Base-by-base conservation (phyloP, 768 basidiomycete genomes). In the Hygrophorus pudorinus region DNA sequence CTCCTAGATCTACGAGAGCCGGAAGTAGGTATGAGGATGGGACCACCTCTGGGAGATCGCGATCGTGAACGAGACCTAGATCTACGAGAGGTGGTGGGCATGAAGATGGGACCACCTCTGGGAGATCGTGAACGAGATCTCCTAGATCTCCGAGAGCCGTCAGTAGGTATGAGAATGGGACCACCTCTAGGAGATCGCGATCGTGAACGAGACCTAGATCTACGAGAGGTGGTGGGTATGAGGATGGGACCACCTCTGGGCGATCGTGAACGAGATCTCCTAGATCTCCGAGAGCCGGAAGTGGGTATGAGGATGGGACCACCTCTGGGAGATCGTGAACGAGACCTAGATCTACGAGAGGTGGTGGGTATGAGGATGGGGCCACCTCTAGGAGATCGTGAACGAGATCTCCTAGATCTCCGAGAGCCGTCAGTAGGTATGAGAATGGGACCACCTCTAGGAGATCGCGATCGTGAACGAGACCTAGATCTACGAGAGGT, bases 261-360 rank as follows among this genome's bases (percentile, higher is more conserved):
- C 24, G 46, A 30, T 35, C 20, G 43, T 38, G 43, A 46, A 20
- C 48, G 46, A n/a, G 46, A 47, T 12, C 38, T n/a, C 31, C 24
- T 31, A 38, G 42, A 27, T 24, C 24, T 24, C 4, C 24, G 24
- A 24, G 24, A 24, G 24, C 24, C 24, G 32, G 47, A n/a, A 50
- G 41, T 34, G 49, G 47, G 53, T 5, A 46, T 29, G 28, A 38
- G 47, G 32, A 47, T 41, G 1, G 48, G 46, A 10, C 42, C 34
- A 30, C 42, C 51, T 5, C 48, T 41, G 4, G 53, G 48, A 45
- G 53, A 55, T 13, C 51, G 53, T 3, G 61, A 57, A 24, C 52
- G 55, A 4, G n/a, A 13, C 3, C n/a, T 3, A 41, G 55, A 56
- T n/a, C 53, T 47, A 30, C 54, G 55, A 18, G 41, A 44, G 3